Percentiles rank a stretch among this genome's conserved stretches.
phyloP scores from a whole-genome alignment of 2,329 filamentous ascomycete genomes.

The Epichloe baconii region DNA sequence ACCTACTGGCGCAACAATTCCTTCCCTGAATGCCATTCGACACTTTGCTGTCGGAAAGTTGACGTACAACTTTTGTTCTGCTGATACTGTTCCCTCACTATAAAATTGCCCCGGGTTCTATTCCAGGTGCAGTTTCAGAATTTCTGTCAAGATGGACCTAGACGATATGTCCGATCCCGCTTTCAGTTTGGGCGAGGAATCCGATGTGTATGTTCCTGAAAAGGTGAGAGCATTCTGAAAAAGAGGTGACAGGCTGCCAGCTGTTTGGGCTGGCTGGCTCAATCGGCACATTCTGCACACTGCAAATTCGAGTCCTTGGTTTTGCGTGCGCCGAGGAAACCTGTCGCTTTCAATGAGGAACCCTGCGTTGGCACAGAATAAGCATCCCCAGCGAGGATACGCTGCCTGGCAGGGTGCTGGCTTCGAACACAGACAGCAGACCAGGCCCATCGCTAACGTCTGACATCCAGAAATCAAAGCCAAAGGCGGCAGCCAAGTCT shows the following conservation, averaged over 20 bases:
- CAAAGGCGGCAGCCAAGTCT: constrained; percentile 11
- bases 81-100: background rate
- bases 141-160: constrained; percentile 35
- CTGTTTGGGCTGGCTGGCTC: background rate
- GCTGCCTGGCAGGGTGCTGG: background rate
- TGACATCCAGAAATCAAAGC: constrained; percentile 15
- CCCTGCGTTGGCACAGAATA: background rate
- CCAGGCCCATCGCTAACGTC: constrained; percentile 10
- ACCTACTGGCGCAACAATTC: background rate
- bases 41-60: constrained; percentile 1
- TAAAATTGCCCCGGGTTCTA: background rate
- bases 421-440: background rate
- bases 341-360: too few species aligned
- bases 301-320: background rate
- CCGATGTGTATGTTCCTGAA: constrained; percentile 28
- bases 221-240: constrained; percentile 17
- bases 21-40: constrained; percentile 5
- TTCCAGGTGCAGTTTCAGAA: background rate
- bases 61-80: background rate
- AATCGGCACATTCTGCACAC: background rate
- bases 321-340: too few species aligned
- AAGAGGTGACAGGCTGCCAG: background rate
- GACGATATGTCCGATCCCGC: constrained; percentile 42
- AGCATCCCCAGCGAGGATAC: background rate
- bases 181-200: constrained; percentile 27